Evolutionary conservation across 768 basidiomycete genomes (phyloP), one percentile per base, ranked within the genome.

Genomic region (Hemileccinum rubropunctum): DNA sequence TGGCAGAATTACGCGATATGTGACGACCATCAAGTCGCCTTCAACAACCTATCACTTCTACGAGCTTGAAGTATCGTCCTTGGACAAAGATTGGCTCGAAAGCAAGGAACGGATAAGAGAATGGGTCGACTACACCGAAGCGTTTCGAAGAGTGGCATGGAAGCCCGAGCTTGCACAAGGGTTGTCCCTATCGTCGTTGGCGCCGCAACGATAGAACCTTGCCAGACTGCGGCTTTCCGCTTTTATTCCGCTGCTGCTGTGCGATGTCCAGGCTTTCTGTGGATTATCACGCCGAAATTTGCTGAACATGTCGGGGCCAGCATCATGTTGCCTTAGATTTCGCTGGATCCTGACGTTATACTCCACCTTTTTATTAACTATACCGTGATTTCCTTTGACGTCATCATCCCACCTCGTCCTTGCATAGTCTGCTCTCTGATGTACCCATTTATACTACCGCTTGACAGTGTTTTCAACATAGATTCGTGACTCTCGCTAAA

Each of bases 101-200:
- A 73, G 79, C 60, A 76, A 82, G 57, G 90, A 93, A 73, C 82
- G 91, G 53, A 76, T 75, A 66, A 73, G 91, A 59, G 91, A 92
- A 72, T 91, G 88, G 89, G 89, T 93, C 59, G 89, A 91, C 69
- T 91, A 85, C 60, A 81, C 83, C 39, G 91, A 92, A 71, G 91
- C 91, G 14, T 71, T 81, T 55, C 71, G 76, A 60, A 74, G 91
- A 58, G 65, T 93, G 35, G 78, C 83, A 52, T 93, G 91, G 91
- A 93, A 93, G 66, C 71, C 78, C n/a, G 91, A 93, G 72, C 78
- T 93, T 38, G 80, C 82, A 8, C 85, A 88, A 65, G 90, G 83
- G 44, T 76, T 92, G 45, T 75, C 76, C 59, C 74, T 86, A 27
- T 91, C 83, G 27, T 82, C 88, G 11, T 69, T 91, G 52, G 87